Evolutionary conservation across 129 eudicot species (phyloP).

Genomic region (Escallonia herrerae): DNA sequence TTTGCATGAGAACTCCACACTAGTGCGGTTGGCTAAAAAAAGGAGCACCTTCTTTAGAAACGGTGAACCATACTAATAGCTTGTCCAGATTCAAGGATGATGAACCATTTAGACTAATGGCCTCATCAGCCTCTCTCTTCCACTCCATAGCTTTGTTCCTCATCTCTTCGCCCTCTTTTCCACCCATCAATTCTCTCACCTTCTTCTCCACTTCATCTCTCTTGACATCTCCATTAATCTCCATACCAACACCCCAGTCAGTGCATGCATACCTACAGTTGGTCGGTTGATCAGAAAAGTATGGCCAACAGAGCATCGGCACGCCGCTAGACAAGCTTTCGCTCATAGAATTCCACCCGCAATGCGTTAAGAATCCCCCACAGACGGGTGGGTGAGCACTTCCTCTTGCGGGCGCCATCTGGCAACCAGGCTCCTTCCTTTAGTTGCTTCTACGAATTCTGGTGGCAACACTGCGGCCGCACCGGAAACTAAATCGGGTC

Average conservation of each 20-base stretch:
- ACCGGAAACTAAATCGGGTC: not conserved
- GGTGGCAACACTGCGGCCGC: not conserved
- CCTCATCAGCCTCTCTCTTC: not conserved
- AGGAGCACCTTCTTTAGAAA: too few relatives aligned
- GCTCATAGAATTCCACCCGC: not conserved
- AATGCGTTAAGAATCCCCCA: conserved; percentile 1
- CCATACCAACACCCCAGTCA: not conserved
- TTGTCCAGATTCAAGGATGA: not conserved
- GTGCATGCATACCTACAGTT: not conserved
- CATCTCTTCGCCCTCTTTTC: not conserved
- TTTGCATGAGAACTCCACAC: too few relatives aligned
- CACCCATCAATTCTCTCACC: not conserved
- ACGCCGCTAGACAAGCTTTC: not conserved
- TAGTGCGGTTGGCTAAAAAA: too few relatives aligned
- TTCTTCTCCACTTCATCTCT: not conserved
- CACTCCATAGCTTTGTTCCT: conserved; percentile 1
- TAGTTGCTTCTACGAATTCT: not conserved
- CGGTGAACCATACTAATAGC: not conserved
- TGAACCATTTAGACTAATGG: not conserved
- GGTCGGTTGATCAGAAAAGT: not conserved
- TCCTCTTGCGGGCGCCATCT: not conserved
- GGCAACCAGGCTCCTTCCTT: not conserved
- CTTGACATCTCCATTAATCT: not conserved
- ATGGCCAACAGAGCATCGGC: not conserved
- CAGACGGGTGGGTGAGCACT: conserved; percentile 1